phyloP scores from a whole-genome alignment of 352 stramenopile species.

The Phytophthora palmivora region DNA sequence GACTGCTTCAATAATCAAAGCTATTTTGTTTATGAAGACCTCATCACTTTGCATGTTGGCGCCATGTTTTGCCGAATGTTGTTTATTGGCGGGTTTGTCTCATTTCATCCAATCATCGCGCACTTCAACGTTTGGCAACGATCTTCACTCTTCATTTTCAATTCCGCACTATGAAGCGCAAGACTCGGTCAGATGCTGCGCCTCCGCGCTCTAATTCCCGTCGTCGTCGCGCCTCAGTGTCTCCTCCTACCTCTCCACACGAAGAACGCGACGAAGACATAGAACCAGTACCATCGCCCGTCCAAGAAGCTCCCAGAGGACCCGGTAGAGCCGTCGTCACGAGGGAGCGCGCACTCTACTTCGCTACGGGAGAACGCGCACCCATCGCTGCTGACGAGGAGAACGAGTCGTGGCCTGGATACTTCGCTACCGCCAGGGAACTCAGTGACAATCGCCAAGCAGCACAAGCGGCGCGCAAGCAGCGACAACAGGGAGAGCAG shows the following conservation, averaged over 20 bases:
- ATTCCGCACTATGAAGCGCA: slow-evolving; percentile 45
- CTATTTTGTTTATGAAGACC: too few species aligned
- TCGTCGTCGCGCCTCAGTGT: background rate
- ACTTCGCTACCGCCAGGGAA: slow-evolving; percentile 72
- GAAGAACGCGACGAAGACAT: slow-evolving; percentile 1
- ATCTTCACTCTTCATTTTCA: slow-evolving; percentile 19
- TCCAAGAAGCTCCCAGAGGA: slow-evolving; percentile 8
- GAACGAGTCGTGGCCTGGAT: slow-evolving; percentile 76
- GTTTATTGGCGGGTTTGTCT: slow-evolving; percentile 18
- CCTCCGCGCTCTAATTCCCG: slow-evolving; percentile 16
- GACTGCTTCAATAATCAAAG: too few species aligned
- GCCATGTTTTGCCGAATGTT: slow-evolving; percentile 11
- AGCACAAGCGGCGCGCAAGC: slow-evolving; percentile 63
- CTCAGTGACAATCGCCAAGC: slow-evolving; percentile 68
- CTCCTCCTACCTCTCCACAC: background rate
- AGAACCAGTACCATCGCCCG: background rate
- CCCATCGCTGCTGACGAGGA: slow-evolving; percentile 1
- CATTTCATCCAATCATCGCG: background rate
- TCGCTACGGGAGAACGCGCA: slow-evolving; percentile 45
- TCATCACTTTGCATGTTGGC: too few species aligned
- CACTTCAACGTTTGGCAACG: slow-evolving; percentile 15
- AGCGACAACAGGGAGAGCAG: slow-evolving; percentile 43
- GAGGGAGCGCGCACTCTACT: slow-evolving; percentile 55
- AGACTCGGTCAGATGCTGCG: slow-evolving; percentile 11
- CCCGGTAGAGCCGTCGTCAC: slow-evolving; percentile 42